Evolutionary conservation across 192 early-diverging fungal species (phyloP).

Genomic region (Coemansia sp.): DNA sequence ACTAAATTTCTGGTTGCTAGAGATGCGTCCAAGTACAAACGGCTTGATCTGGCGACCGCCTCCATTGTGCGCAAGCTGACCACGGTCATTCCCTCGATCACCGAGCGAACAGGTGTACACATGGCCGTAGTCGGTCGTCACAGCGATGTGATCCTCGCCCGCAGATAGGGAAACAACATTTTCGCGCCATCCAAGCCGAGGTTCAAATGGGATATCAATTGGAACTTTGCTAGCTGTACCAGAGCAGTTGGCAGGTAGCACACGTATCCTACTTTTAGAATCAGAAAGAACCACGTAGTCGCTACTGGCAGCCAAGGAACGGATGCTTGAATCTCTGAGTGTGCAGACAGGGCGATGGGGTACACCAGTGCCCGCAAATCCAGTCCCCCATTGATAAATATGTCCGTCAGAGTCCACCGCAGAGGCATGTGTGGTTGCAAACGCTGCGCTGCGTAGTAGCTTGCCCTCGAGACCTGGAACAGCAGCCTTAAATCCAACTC

Average conservation of each 20-base stretch:
- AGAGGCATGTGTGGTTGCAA: conserved; percentile 37
- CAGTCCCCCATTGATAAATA: conserved; percentile 51
- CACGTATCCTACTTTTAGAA: conserved; percentile 33
- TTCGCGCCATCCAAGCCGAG: conserved; percentile 48
- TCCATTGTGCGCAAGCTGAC: conserved; percentile 23
- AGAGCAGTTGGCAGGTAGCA: conserved; percentile 9
- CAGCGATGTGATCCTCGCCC: conserved; percentile 38
- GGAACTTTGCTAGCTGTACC: neutral
- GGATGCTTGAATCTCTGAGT: conserved; percentile 16
- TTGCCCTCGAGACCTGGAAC: conserved; percentile 39
- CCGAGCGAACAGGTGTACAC: conserved; percentile 40
- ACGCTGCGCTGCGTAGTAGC: conserved; percentile 34
- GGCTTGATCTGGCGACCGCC: neutral
- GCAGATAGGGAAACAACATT: conserved; percentile 33
- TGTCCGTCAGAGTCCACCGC: conserved; percentile 32
- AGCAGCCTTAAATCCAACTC: conserved; percentile 19
- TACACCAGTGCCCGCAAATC: conserved; percentile 20
- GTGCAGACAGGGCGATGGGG: conserved; percentile 32
- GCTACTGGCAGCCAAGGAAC: conserved; percentile 27
- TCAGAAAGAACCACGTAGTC: conserved; percentile 28
- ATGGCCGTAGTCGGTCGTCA: conserved; percentile 27
- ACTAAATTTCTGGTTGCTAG: conserved; percentile 14
- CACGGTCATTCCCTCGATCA: conserved; percentile 21
- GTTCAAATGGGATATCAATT: conserved; percentile 24
- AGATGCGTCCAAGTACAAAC: conserved; percentile 25